Evolutionary conservation across 2,329 filamentous ascomycete genomes (phyloP), one percentile per base, ranked within the genome.

Genomic region (Trichoderma endophyticum): DNA sequence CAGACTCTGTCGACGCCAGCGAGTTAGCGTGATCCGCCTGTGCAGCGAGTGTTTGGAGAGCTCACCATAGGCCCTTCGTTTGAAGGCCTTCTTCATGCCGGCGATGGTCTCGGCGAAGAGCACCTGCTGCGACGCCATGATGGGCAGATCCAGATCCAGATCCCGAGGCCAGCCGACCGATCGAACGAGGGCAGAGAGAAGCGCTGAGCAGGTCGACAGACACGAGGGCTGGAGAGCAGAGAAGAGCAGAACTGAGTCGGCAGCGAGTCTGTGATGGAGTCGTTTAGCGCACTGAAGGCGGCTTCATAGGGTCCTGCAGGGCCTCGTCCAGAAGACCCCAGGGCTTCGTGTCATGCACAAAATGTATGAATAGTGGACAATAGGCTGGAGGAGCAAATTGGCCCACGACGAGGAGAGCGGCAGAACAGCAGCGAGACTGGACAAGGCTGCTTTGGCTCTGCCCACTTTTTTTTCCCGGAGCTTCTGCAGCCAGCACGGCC

Each of bases 61-160:
- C 76, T 63, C 81, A 90, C 89, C 89, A 72, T 90, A 90, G 75
- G 87, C 84, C 80, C 87, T 89, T 74, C 89, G 83, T 79, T 91
- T 91, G 73, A 91, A 83, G 6, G 90, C 89, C 80, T 90, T 89
- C 77, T 90, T 92, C 86, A 92, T 90, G 67, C 86, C 89, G 75
- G 86, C 84, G 79, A 92, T 89, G 24, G 90, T 92, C 77, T 92
- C 89, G 73, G 88, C 85, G 78, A 92, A 88, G 72, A 91, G 82
- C 56, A 89, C 83, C 77, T 91, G 89, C 77, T 91, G 89, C 71
- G 81, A 81, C 71, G 83, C 82, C 82, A 85, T 84, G 76, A 73
- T 74, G 73, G 75, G 72, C 62, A 57, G 59, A 59, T 59, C 36
- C 71, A 48, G 51, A 54, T 24, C 36, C 43, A 57, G 59, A 59